Percentiles rank a stretch among this genome's conserved stretches.
phyloP scores from a whole-genome alignment of 1,284 basidiomycete genomes.

The Apiotrichum akiyoshidainum region DNA sequence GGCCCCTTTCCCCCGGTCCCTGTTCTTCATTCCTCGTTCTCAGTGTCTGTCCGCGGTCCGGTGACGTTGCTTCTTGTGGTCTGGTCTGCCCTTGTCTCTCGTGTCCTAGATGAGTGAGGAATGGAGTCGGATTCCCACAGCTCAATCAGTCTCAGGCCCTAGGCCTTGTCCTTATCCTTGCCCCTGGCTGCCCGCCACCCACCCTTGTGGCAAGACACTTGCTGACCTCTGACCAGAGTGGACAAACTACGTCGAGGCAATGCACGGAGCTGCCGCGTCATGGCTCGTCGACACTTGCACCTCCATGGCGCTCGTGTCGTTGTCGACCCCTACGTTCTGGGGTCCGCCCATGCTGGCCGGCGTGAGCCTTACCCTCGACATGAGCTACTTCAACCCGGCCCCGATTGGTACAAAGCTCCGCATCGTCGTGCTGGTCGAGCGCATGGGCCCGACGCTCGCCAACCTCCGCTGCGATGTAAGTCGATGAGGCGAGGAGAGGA shows the following conservation, averaged over 20 bases:
- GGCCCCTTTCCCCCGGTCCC: too few species aligned
- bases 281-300: slow-evolving; percentile 36
- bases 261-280: slow-evolving; percentile 42
- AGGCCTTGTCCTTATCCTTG: too few species aligned
- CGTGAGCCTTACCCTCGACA: slow-evolving; percentile 36
- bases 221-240: slow-evolving; percentile 25
- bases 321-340: slow-evolving; percentile 42
- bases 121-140: too few species aligned
- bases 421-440: slow-evolving; percentile 17
- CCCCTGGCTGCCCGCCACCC: too few species aligned
- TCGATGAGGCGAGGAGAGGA: not conserved
- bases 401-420: slow-evolving; percentile 18
- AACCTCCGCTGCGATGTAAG: slow-evolving; percentile 23
- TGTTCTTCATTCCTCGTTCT: too few species aligned
- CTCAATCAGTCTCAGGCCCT: too few species aligned
- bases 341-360: slow-evolving; percentile 37
- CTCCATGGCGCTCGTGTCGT: slow-evolving; percentile 7
- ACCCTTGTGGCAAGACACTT: not conserved
- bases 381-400: slow-evolving; percentile 33
- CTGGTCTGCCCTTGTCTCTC: too few species aligned
- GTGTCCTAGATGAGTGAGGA: too few species aligned
- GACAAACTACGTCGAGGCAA: slow-evolving; percentile 29
- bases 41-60: too few species aligned
- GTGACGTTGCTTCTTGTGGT: too few species aligned
- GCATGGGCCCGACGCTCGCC: slow-evolving; percentile 13